These are phyloP conservation scores for Sclerotinia nivalis DNA, from an alignment of 2,329 filamentous ascomycete species.

Conservation along the genomic window DNA sequence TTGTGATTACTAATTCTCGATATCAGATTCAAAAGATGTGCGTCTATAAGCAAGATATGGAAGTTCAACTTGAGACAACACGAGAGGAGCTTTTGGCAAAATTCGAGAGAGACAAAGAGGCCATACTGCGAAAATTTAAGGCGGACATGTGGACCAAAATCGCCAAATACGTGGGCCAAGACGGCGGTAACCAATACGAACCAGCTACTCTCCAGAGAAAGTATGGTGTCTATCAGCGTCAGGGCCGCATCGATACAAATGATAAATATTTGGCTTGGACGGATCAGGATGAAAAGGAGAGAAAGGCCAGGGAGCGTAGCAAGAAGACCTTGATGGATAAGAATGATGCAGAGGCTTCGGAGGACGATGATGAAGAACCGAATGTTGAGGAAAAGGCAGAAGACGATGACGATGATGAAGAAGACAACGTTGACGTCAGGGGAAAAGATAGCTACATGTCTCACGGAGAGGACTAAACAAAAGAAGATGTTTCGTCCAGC, in stretches of 20 bases:
- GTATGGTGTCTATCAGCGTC: background rate
- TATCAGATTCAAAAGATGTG: slow-evolving; percentile 12
- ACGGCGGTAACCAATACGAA: slow-evolving; percentile 4
- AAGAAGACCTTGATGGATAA: background rate
- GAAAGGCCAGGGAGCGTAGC: background rate
- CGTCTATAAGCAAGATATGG: background rate
- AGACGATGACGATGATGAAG: background rate
- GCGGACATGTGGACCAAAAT: background rate
- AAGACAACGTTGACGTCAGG: background rate
- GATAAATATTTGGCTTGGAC: background rate
- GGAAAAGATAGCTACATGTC: background rate
- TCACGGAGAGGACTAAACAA: background rate
- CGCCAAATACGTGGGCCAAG: background rate
- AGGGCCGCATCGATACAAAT: background rate
- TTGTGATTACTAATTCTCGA: background rate
- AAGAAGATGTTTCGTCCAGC: background rate
- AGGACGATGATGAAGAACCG: background rate
- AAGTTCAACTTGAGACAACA: background rate
- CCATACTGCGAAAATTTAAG: background rate
- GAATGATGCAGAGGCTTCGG: background rate
- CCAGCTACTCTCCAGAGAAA: background rate
- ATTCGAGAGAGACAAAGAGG: background rate
- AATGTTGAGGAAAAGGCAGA: background rate
- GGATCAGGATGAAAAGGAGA: background rate
- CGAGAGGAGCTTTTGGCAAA: background rate